Conservation (phyloP, 441 rosid species). For the Brassica balearica region DNA sequence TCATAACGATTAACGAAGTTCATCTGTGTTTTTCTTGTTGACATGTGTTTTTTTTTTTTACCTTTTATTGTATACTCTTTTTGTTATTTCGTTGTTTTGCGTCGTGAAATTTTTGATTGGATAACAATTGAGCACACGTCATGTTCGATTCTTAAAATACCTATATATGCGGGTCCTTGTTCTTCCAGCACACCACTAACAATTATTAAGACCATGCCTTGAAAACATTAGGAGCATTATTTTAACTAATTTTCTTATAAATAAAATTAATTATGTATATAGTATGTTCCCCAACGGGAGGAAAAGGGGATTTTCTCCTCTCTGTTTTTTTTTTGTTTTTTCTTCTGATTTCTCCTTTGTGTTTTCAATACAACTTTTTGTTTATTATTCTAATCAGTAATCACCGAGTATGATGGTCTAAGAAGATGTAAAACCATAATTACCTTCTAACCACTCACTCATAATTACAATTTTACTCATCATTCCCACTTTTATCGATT, state of each 20-base stretch:
- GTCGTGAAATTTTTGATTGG: not conserved
- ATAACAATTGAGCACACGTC: slow-evolving; percentile 23
- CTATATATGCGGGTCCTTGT: slow-evolving; percentile 26
- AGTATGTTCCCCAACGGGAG: slow-evolving; percentile 43
- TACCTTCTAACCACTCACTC: slow-evolving; percentile 10
- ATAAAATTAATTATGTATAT: slow-evolving; percentile 6
- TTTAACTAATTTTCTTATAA: not conserved
- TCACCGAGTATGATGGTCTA: not conserved
- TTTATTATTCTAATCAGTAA: slow-evolving; percentile 1
- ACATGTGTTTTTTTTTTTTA: no score
- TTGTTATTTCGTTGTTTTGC: not conserved
- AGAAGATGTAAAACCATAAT: slow-evolving; percentile 21
- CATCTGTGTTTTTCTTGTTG: no score
- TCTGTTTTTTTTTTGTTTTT: not conserved
- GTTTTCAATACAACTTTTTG: not conserved
- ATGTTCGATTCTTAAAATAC: slow-evolving; percentile 5
- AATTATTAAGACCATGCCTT: slow-evolving; percentile 39
- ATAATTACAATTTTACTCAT: slow-evolving; percentile 13
- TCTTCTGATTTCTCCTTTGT: slow-evolving; percentile 2
- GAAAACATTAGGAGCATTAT: slow-evolving; percentile 32
- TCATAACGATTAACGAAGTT: no score
- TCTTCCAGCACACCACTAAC: slow-evolving; percentile 31
- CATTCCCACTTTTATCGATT: slow-evolving; percentile 23
- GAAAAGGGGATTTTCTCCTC: slow-evolving; percentile 10
- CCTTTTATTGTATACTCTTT: not conserved